Evolutionary conservation across 2,329 filamentous ascomycete species (phyloP), one percentile per base, ranked within the genome.

Genomic region (Ascocoryne sarcoides): DNA sequence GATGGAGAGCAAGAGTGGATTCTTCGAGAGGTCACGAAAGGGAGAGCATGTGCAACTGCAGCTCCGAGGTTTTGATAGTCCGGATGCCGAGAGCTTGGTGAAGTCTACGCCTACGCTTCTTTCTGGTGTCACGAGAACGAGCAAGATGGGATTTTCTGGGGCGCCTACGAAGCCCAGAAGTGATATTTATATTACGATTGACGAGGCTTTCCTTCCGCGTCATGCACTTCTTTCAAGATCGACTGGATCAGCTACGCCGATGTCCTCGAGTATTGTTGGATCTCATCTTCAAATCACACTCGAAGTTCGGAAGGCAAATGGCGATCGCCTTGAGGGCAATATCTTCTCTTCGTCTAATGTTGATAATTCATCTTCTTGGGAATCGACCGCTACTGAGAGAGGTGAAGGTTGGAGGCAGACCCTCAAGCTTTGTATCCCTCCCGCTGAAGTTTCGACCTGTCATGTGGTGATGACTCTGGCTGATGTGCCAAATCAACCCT

Each of bases 101-200:
- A 86, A 84, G 55, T 79, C 82, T 35, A 95, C 87, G 3, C 92
- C 92, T 0, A 96, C 90, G 0, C 66, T 93, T 10, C 75, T 98
- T 10, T 82, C 93, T 37, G 81, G 83, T 37, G 76, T 96, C 44
- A 72, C 73, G 42, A 83, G 83, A 60, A 94, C 89, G 0, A 82
- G 73, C 54, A 92, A 92, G 60, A 89, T 96, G 61, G 92, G 89
- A 2, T 96, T 98, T 60, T 86, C 90, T 3, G 89, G 89, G 10
- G 89, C 89, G 2, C 90, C 92, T 0, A 88, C 83, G 0, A 89
- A 87, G 58, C 73, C 84, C 12, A 74, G 93, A 53, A 95, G 88
- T 9, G 93, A 98, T 60, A 96, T 98, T 37, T 98, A 98, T 59
- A 63, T 98, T 32, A 95, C 88, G 0, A 63, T 98, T 35, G 78